Percentiles rank a stretch among this genome's conserved stretches.
Evolutionary conservation across 2,329 filamentous ascomycete species (phyloP).

Genomic region (Colletotrichum tofieldiae): DNA sequence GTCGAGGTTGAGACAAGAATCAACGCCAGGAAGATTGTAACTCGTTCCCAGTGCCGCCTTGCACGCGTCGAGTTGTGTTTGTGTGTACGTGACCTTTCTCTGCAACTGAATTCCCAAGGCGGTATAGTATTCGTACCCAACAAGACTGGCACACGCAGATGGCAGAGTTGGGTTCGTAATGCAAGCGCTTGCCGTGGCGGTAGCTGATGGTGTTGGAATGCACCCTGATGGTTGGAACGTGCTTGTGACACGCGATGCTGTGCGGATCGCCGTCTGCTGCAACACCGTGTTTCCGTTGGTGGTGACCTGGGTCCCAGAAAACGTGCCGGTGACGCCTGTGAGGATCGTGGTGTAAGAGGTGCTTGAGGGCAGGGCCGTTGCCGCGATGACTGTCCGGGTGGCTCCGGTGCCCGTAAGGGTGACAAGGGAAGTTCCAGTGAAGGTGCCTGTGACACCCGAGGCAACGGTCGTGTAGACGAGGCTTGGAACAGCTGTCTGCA

Average conservation of each 20-base stretch:
- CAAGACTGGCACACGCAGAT: not conserved
- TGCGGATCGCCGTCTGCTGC: constrained; percentile 3
- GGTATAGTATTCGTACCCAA: no score
- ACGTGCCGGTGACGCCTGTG: constrained; percentile 8
- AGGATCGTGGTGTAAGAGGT: constrained; percentile 9
- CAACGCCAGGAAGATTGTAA: not conserved
- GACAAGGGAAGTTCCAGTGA: not conserved
- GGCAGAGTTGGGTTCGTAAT: not conserved
- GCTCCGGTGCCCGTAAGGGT: constrained; percentile 12
- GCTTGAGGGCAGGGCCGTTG: constrained; percentile 15
- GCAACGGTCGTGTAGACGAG: not conserved
- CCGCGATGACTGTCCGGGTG: constrained; percentile 16
- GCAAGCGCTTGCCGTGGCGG: not conserved
- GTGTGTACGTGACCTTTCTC: not conserved
- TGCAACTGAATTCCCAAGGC: no score
- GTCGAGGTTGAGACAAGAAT: not conserved
- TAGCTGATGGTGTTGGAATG: constrained; percentile 2
- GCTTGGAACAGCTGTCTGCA: constrained; percentile 6
- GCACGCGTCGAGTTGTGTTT: not conserved
- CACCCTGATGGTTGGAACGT: constrained; percentile 22
- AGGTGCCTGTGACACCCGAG: constrained; percentile 5
- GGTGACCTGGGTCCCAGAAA: not conserved
- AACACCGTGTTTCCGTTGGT: constrained; percentile 6
- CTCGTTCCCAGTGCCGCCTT: not conserved
- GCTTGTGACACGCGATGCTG: not conserved